Base-by-base conservation (phyloP, 73 alveolate species). In the Paramecium caudatum region DNA sequence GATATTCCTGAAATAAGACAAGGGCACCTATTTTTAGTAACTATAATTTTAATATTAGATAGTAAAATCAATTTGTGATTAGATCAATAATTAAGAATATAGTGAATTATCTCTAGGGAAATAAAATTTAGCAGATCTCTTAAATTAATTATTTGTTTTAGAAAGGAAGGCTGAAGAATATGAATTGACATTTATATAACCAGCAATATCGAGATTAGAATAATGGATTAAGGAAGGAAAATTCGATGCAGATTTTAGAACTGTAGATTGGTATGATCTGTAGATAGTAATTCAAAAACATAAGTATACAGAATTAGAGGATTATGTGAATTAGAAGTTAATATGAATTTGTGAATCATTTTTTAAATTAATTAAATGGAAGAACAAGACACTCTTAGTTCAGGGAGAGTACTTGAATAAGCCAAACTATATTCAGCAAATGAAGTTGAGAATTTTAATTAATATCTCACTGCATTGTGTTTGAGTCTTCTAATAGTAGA, bases 371-470 rank as follows among this genome's bases (percentile, higher is more conserved):
- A 55, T 19, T 9, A 23, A 55, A 55, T 55, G 80, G 80, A 55
- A 6, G 80, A 55, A 55, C 23, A 43, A 4, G 80, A 55, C 4
- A 8, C 3, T 2, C 30, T 27, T 2, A 16, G 12, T 9, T 27
- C 8, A 27, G 80, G 23, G 23, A 55, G 30, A 23, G 19, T 6
- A 55, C 9, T 1, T 27, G 80, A 55, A 65, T 65, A 65, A 32
- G 17, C 15, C 49, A 65, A 65, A 36, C 17, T 65, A 32, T 65
- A 65, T 19, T 32, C 48, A 32, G 13, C 55, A 25, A 65, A 36
- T 65, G 88, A 74, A 32, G 19, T 74, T 9, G 88, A 36, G 27
- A 74, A 74, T 74, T 74, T 74, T 41, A 74, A 45, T 74, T 23
- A 41, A 37, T 74, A 74, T 74, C 21, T 74, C 21, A 74, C 68